Evolutionary conservation across 257 asterid genomes (phyloP).

Genomic region (Anisodus tanguticus): DNA sequence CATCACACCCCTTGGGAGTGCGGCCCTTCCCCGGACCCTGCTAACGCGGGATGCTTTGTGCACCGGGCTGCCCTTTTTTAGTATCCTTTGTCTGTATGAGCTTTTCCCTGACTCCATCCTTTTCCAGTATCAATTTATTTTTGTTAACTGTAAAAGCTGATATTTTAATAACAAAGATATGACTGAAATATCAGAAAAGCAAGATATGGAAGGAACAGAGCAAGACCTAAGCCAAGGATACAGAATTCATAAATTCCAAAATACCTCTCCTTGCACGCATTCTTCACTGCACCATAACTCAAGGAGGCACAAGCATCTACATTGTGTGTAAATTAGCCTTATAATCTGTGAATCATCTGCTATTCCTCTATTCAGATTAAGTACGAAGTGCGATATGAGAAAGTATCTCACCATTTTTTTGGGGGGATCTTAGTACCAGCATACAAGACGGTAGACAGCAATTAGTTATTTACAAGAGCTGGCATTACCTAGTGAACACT

Average conservation of each 20-base stretch:
- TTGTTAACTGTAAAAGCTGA: neutral
- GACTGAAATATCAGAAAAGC: slow-evolving; percentile 7
- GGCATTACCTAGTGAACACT: neutral
- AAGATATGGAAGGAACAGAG: neutral
- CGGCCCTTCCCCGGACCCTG: no score
- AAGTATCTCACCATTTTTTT: neutral
- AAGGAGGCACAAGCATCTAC: neutral
- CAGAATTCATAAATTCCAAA: neutral
- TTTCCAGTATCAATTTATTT: neutral
- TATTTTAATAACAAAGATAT: slow-evolving; percentile 3
- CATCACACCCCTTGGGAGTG: no score
- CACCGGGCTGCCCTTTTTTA: no score
- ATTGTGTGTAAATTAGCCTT: slow-evolving; percentile 1
- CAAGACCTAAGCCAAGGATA: neutral
- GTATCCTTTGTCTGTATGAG: neutral
- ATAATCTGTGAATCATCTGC: neutral
- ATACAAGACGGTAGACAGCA: neutral
- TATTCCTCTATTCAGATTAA: neutral
- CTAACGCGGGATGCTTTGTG: no score
- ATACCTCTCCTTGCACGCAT: neutral
- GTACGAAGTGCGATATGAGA: neutral
- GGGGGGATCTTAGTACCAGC: neutral
- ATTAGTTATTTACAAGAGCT: neutral
- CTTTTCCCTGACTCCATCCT: neutral
- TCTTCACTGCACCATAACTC: slow-evolving; percentile 4